Evolutionary conservation across 2,329 filamentous ascomycete species (phyloP).

Genomic region (Ceratocystiopsis brevicomis): DNA sequence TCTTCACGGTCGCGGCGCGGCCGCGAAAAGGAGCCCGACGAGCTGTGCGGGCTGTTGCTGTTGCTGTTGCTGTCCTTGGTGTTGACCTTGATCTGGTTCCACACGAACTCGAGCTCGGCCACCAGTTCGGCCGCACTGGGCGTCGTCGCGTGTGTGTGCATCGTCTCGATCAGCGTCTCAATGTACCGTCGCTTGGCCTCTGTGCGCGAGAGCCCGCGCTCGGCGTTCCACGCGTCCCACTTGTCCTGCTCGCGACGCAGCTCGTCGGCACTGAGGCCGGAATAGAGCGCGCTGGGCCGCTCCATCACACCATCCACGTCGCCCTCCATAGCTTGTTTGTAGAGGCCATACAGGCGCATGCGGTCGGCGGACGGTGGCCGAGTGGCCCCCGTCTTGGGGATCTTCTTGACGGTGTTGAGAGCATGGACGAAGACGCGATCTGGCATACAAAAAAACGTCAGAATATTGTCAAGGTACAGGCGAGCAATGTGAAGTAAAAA

Average conservation of each 20-base stretch:
- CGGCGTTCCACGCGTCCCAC: conserved; percentile 91
- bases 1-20: not conserved
- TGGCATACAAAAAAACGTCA: conserved; percentile 18
- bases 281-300: conserved; percentile 37
- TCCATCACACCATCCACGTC: conserved; percentile 91
- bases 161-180: conserved; percentile 82
- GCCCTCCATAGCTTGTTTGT: conserved; percentile 98
- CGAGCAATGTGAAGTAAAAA: not conserved
- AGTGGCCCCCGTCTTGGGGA: conserved; percentile 78
- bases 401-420: conserved; percentile 95
- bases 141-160: conserved; percentile 89
- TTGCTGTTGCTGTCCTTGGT: too few species aligned
- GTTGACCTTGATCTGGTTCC: conserved; percentile 92
- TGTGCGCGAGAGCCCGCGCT: conserved; percentile 65
- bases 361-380: conserved; percentile 73
- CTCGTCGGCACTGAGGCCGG: conserved; percentile 31
- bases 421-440: conserved; percentile 98
- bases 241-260: conserved; percentile 43
- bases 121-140: conserved; percentile 78
- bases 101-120: conserved; percentile 92
- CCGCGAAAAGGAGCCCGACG: conserved; percentile 29
- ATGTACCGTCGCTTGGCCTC: conserved; percentile 92
- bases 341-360: conserved; percentile 86
- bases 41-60: conserved; percentile 31
- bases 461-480: not conserved